These are phyloP conservation scores for Piper betle DNA, from an alignment of 164 flowering plant genomes.

Conservation along the genomic window DNA sequence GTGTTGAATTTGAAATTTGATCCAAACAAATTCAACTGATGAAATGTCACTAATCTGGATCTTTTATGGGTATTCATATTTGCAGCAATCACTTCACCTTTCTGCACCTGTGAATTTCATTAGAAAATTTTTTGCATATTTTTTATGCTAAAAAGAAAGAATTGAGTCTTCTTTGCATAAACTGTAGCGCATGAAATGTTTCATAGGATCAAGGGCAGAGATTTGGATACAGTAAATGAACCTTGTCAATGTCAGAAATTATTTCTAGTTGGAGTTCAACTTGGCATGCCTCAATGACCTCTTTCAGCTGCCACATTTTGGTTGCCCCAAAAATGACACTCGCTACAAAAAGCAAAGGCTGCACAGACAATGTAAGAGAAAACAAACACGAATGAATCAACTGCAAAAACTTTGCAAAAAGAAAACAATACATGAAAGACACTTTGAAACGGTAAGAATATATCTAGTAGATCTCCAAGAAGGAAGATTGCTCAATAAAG, in stretches of 20 bases:
- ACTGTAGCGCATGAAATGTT: background rate
- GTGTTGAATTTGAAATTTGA: no score
- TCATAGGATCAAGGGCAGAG: constrained; percentile 44
- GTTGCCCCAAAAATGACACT: constrained; percentile 74
- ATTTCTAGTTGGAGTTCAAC: constrained; percentile 39
- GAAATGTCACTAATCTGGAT: no score
- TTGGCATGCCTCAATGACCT: constrained; percentile 41
- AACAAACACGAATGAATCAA: background rate
- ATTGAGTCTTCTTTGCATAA: no score
- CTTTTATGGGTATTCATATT: no score
- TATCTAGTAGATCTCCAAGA: background rate
- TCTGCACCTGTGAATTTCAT: no score
- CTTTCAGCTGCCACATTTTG: constrained; percentile 53
- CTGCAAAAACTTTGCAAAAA: background rate
- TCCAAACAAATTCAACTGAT: no score
- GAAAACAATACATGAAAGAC: background rate
- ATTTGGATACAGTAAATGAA: constrained; percentile 54
- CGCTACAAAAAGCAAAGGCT: constrained; percentile 71
- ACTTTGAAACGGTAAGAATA: background rate
- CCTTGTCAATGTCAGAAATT: constrained; percentile 35
- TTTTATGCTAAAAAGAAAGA: no score
- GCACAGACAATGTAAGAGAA: constrained; percentile 4
- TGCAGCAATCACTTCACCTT: no score
- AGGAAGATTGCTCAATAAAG: background rate
- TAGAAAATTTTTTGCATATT: no score